Evolutionary conservation across 306 rosid species (phyloP).

Genomic region (Acacia acuminata): DNA sequence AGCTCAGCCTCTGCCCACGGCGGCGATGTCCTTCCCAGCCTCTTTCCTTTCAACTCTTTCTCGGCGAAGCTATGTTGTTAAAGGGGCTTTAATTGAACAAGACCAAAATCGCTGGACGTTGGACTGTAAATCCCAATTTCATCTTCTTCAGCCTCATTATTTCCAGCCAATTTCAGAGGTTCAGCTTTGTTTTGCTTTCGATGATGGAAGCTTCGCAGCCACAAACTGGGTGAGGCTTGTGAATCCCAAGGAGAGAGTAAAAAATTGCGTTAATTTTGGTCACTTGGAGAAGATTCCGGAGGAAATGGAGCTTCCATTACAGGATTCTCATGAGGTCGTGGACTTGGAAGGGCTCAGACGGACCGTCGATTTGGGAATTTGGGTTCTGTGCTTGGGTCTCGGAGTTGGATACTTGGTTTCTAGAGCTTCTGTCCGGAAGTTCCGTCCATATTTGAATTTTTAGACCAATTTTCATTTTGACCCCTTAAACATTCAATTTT

Average conservation of each 20-base stretch:
- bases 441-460: background rate
- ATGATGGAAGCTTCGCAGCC: conserved; percentile 43
- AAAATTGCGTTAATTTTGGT: background rate
- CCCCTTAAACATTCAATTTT: background rate
- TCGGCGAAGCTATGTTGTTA: conserved; percentile 47
- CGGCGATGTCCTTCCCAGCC: conserved; percentile 39
- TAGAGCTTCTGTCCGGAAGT: conserved; percentile 39
- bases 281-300: background rate
- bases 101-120: conserved; percentile 42
- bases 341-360: conserved; percentile 36
- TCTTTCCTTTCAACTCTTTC: conserved; percentile 42
- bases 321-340: background rate
- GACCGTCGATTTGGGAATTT: conserved; percentile 59
- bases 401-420: conserved; percentile 47
- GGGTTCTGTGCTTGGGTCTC: conserved; percentile 63
- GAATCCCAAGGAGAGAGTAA: background rate
- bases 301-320: background rate
- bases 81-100: conserved; percentile 42
- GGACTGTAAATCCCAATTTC: conserved; percentile 35
- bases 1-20: conserved; percentile 18
- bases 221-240: background rate
- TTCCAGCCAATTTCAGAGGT: conserved; percentile 3
- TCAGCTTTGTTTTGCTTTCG: conserved; percentile 50
- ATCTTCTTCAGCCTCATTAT: background rate
- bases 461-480: background rate